Conservation (phyloP, 2,329 filamentous ascomycete species). For the Chlorencoelia australis region DNA sequence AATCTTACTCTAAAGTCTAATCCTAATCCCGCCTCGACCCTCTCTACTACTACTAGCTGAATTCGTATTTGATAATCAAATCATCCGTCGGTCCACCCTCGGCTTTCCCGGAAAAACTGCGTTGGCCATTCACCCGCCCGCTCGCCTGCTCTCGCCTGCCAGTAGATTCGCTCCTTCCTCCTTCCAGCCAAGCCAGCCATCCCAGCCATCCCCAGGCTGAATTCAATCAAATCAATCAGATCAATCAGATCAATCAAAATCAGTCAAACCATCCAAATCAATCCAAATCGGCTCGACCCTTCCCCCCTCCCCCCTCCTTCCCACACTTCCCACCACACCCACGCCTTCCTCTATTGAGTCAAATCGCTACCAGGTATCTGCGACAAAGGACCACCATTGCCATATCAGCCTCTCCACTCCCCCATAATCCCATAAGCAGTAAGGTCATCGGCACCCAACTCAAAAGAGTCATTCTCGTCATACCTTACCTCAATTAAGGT, state of each 20-base stretch:
- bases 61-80: too few relatives aligned
- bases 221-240: slow-evolving; percentile 2
- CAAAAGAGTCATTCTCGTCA: slow-evolving; percentile 28
- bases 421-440: slow-evolving; percentile 29
- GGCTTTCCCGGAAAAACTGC: too few relatives aligned
- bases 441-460: slow-evolving; percentile 28
- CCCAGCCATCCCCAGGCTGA: slow-evolving; percentile 8
- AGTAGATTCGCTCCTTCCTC: slow-evolving; percentile 4
- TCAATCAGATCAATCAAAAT: too few relatives aligned
- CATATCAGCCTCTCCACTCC: slow-evolving; percentile 23
- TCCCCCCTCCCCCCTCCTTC: slow-evolving; percentile 3
- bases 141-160: not conserved
- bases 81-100: too few relatives aligned
- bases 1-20: too few relatives aligned
- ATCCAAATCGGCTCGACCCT: not conserved
- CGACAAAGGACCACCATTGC: slow-evolving; percentile 26
- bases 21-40: too few relatives aligned
- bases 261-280: not conserved
- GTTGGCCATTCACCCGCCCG: not conserved
- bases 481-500: slow-evolving; percentile 20
- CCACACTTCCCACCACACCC: slow-evolving; percentile 4
- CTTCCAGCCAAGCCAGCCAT: too few relatives aligned
- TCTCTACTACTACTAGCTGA: too few relatives aligned
- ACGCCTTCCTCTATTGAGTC: slow-evolving; percentile 27
- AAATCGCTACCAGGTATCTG: slow-evolving; percentile 26